Percentiles rank a stretch among this genome's conserved stretches.
phyloP scores from a whole-genome alignment of 495 filamentous ascomycete genomes.

The Talaromyces ruber region DNA sequence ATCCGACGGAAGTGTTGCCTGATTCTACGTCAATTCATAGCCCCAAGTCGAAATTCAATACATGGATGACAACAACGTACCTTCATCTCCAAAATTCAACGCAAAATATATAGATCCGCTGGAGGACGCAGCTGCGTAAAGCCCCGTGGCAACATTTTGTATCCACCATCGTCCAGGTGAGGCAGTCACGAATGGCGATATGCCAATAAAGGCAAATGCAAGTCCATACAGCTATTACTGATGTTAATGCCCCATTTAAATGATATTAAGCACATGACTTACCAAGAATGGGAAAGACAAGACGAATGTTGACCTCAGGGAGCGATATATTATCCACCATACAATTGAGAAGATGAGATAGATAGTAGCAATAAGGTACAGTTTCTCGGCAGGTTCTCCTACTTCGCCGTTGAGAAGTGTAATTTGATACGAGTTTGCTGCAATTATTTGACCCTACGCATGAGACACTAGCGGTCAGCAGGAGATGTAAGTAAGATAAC shows the following conservation, averaged over 20 bases:
- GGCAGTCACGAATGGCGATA: slow-evolving; percentile 36
- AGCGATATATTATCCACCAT: slow-evolving; percentile 56
- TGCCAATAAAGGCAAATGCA: slow-evolving; percentile 32
- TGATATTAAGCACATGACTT: neutral
- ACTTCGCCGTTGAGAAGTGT: slow-evolving; percentile 54
- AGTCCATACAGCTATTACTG: slow-evolving; percentile 40
- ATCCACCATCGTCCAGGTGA: slow-evolving; percentile 34
- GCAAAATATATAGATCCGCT: slow-evolving; percentile 56
- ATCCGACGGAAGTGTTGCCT: slow-evolving; percentile 48
- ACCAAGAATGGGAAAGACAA: slow-evolving; percentile 48
- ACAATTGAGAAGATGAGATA: slow-evolving; percentile 52
- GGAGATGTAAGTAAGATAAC: neutral
- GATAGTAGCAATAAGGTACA: slow-evolving; percentile 54
- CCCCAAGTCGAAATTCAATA: too few species aligned
- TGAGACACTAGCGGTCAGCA: neutral
- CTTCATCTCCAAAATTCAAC: slow-evolving; percentile 60
- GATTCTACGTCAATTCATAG: neutral
- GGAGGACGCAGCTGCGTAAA: slow-evolving; percentile 53
- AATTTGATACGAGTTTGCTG: slow-evolving; percentile 61
- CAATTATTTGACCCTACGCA: slow-evolving; percentile 50
- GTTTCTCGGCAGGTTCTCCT: slow-evolving; percentile 49
- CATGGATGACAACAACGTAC: slow-evolving; percentile 11
- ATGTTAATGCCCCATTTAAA: neutral
- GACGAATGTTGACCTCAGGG: slow-evolving; percentile 46
- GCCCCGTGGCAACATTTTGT: slow-evolving; percentile 48